These are phyloP conservation scores for Conticribra guillardii DNA, from an alignment of 108 stramenopile genomes.

Conservation along the genomic window DNA sequence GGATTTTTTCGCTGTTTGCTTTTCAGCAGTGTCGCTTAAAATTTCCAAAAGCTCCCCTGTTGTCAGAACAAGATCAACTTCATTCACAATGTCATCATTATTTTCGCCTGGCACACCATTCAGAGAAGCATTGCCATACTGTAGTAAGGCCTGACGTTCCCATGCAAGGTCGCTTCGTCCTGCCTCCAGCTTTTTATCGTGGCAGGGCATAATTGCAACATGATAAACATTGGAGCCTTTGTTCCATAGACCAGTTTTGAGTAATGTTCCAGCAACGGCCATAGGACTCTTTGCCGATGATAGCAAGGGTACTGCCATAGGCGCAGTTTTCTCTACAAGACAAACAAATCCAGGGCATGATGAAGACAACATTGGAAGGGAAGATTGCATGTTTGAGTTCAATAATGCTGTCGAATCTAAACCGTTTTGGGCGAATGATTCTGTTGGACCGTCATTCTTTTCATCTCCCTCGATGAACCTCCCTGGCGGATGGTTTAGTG, in stretches of 20 bases:
- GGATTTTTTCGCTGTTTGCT: not conserved
- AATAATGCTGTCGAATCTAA: not conserved
- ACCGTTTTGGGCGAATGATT: conserved; percentile 4
- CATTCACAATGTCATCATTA: conserved; percentile 39
- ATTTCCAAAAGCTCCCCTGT: conserved; percentile 86
- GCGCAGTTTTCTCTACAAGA: conserved; percentile 95
- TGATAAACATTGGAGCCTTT: conserved; percentile 16
- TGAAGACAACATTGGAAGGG: conserved; percentile 84
- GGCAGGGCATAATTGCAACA: conserved; percentile 95
- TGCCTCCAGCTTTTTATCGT: conserved; percentile 99
- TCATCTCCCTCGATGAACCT: conserved; percentile 43
- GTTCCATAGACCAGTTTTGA: conserved; percentile 35
- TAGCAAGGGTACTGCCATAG: conserved; percentile 82
- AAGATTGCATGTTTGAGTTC: not conserved
- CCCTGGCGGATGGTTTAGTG: conserved; percentile 43
- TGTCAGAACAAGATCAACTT: conserved; percentile 96
- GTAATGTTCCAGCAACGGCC: conserved; percentile 59
- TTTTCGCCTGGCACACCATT: not conserved
- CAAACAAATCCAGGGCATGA: conserved; percentile 98
- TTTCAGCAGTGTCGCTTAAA: conserved; percentile 55
- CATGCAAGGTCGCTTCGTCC: conserved; percentile 84
- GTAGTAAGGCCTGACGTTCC: conserved; percentile 38
- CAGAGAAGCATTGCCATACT: conserved; percentile 18
- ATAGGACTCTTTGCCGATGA: conserved; percentile 85
- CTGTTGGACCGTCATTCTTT: not conserved